Evolutionary conservation across 441 rosid genomes (phyloP).

Genomic region (Eruca vesicaria): DNA sequence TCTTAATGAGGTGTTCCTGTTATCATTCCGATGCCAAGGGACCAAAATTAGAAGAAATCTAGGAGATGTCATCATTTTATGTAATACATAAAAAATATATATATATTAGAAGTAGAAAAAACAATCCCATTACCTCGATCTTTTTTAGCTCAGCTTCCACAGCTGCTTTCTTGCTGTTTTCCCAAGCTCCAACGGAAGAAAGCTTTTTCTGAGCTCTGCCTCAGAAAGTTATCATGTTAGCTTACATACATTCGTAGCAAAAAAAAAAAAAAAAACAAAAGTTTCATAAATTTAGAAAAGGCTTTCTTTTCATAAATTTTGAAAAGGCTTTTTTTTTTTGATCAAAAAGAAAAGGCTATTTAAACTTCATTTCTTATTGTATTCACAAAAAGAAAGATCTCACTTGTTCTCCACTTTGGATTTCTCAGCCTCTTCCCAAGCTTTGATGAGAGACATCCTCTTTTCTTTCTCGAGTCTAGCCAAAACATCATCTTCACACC

Average conservation of each 20-base stretch:
- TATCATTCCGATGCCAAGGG: not conserved
- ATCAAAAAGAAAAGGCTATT: no score
- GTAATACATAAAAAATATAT: not conserved
- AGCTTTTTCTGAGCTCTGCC: slow-evolving; percentile 70
- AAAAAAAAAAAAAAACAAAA: not conserved
- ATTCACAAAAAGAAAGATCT: not conserved
- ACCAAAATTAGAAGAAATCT: not conserved
- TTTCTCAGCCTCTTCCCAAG: slow-evolving; percentile 88
- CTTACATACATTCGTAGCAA: not conserved
- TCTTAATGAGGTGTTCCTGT: slow-evolving; percentile 76
- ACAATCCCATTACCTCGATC: slow-evolving; percentile 48
- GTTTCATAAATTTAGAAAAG: not conserved
- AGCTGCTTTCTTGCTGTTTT: slow-evolving; percentile 71
- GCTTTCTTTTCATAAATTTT: not conserved
- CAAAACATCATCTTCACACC: slow-evolving; percentile 42
- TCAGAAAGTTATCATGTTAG: not conserved
- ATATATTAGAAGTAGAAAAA: not conserved
- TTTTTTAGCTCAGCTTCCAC: slow-evolving; percentile 63
- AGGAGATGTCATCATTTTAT: not conserved
- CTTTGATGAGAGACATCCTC: slow-evolving; percentile 55
- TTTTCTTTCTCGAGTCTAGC: slow-evolving; percentile 66
- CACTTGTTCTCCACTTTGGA: slow-evolving; percentile 77
- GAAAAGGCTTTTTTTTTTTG: no score
- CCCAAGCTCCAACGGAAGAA: slow-evolving; percentile 60
- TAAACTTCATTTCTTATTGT: not conserved